Evolutionary conservation across 73 alveolate species (phyloP), one percentile per base, ranked within the genome.

Genomic region (Stentor roeselii): DNA sequence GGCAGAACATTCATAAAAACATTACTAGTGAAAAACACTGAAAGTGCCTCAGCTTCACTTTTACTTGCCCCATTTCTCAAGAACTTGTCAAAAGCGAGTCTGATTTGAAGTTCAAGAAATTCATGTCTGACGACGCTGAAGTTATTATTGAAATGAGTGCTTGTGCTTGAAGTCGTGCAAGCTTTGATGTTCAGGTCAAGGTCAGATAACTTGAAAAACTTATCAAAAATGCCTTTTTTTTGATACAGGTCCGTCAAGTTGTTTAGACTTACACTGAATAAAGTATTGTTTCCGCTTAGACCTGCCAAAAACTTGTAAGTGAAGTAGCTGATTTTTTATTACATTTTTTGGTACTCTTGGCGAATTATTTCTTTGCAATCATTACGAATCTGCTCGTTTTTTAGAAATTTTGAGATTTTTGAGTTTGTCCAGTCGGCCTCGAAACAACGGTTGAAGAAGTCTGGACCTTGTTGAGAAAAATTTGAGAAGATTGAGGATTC

Each of bases 371-470:
- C 94, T 60, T 78, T 88, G 14, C 76, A 59, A 4, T 37, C 67
- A 85, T 85, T 76, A 39, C 36, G 42, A 31, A 75, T 86, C 36
- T 75, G 75, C 0, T 61, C 86, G 36, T 84, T 86, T 50, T 86
- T 84, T 3, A 86, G 78, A 38, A 88, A 60, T 40, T 59, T 77
- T 59, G 36, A 50, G n/a, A 88, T 78, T 86, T 86, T 94, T 0
- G 95, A 84, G 41, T 83, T 60, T 0, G 83, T 77, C 92, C 94
- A 94, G 75, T 94, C 98, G 39, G 82, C 60, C 39, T 94, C 98
- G 80, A 94, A 94, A 87, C 98, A 94, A 67, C 89, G 88, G 30
- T 93, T 84, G 15, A 92, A 85, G 39, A 92, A 38, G n/a, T 84
- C 93, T 3, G 85, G 87, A 32, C 83, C 88, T 60, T 94, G 97